These are phyloP conservation scores for Crithidia thermophila DNA, from an alignment of 208 protist species.

Conservation along the genomic window DNA sequence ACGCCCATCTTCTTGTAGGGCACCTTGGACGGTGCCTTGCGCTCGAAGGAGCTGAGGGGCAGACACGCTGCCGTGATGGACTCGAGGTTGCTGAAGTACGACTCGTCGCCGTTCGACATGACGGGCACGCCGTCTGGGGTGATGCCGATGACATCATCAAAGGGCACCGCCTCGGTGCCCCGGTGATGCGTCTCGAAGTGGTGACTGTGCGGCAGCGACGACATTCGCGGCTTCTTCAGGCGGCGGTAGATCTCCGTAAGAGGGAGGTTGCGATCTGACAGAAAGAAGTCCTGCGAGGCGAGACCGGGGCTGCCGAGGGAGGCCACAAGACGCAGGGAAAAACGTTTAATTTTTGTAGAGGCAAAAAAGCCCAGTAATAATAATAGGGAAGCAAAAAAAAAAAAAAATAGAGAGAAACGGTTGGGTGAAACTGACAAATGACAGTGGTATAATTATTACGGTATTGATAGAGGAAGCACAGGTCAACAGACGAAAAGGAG, in stretches of 20 bases:
- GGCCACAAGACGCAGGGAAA: conserved; percentile 13
- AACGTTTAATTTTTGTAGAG: conserved; percentile 11
- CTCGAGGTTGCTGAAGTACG: conserved; percentile 53
- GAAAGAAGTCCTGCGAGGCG: conserved; percentile 10
- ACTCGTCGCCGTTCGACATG: conserved; percentile 71
- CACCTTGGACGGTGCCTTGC: conserved; percentile 3
- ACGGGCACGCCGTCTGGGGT: conserved; percentile 68
- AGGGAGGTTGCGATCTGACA: conserved; percentile 20
- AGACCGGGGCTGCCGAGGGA: conserved; percentile 6
- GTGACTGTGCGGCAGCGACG: conserved; percentile 28
- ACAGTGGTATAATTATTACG: too few relatives aligned
- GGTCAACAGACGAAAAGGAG: neutral
- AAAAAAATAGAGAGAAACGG: conserved; percentile 5
- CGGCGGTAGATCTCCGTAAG: conserved; percentile 32
- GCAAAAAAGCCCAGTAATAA: too few relatives aligned
- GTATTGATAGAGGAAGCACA: too few relatives aligned
- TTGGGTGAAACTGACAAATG: neutral
- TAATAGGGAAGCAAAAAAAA: conserved; percentile 4
- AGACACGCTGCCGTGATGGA: conserved; percentile 39
- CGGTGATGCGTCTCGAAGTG: conserved; percentile 41
- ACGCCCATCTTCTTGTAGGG: conserved; percentile 48
- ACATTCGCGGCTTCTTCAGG: conserved; percentile 18
- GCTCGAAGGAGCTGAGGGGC: conserved; percentile 46
- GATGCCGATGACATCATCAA: conserved; percentile 60
- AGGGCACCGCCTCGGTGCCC: conserved; percentile 59